Conservation (phyloP, 768 basidiomycete genomes). For the Jaapia argillacea region DNA sequence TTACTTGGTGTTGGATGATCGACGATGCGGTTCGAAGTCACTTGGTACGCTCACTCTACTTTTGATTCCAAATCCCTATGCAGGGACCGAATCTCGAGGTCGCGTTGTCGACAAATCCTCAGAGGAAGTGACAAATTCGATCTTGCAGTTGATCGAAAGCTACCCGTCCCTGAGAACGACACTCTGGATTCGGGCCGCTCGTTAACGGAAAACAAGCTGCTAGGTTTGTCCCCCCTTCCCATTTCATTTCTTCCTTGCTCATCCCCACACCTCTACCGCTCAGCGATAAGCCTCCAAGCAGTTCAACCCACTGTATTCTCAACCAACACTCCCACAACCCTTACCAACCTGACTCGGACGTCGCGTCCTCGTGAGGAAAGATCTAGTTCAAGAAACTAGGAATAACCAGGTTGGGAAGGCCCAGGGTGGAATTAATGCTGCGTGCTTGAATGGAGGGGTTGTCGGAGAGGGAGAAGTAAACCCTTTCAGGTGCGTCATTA, state of each 20-base stretch:
- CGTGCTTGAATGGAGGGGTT: constrained; percentile 76
- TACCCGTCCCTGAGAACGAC: constrained; percentile 30
- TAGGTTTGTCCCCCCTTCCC: constrained; percentile 39
- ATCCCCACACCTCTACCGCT: background rate
- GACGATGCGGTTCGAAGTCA: constrained; percentile 38
- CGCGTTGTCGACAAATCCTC: no score
- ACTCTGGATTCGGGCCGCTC: constrained; percentile 34
- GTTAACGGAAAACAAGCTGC: constrained; percentile 41
- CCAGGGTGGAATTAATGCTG: constrained; percentile 40
- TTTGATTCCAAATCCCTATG: no score
- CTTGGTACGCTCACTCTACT: no score
- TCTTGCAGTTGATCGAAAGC: no score
- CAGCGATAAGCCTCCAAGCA: constrained; percentile 64
- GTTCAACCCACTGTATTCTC: constrained; percentile 66
- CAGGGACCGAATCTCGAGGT: constrained; percentile 2
- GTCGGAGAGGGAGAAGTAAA: constrained; percentile 57
- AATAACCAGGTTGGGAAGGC: constrained; percentile 46
- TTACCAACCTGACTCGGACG: constrained; percentile 72
- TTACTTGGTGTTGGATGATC: constrained; percentile 89
- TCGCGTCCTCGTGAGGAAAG: constrained; percentile 43
- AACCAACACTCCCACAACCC: constrained; percentile 34
- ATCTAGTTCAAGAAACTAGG: constrained; percentile 44
- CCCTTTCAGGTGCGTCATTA: constrained; percentile 49
- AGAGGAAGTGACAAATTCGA: no score
- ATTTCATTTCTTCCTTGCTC: background rate